Base-by-base conservation (phyloP, 1,139 yeast species). In the Candida pseudoviswanathii region DNA sequence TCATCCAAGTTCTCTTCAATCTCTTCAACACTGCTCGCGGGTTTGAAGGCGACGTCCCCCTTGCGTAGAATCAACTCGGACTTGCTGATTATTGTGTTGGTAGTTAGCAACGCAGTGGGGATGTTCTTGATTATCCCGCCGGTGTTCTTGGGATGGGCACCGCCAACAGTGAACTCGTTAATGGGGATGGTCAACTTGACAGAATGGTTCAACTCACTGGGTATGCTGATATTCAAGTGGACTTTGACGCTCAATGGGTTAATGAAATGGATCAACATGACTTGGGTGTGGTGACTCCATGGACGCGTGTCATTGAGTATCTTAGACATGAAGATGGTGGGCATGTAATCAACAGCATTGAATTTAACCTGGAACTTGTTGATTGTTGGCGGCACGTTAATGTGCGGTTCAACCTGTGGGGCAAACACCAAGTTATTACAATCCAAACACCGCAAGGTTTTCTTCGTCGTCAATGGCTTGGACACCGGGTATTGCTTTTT, bases 261-360 rank as follows among this genome's bases (percentile, higher is more conserved):
- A 26, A 68, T 59, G 8, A 74, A 51, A 49, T 62, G 66, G 26
- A 73, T 43, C 5, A 67, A 56, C 42, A 69, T 63, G 2, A 54
- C 52, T 43, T 56, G 55, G 9, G 59, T 47, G 1, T 60, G 50
- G 8, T n/a, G 10, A 37, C n/a, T 33, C 29, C 32, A 43, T 32
- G 22, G 33, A 22, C 31, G 10, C 1, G 34, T 32, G 21, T 43
- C 41, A 26, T 48, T 51, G 10, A 46, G 29, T 30, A 53, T 30
- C 40, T 33, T 48, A 3, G 56, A 46, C 21, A 48, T 46, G 2
- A 41, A 26, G 7, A 45, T 26, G 21, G 41, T 45, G 3, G 79
- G 79, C 47, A 73, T 44, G 30, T 60, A 64, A 37, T 74, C 78
- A 9, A 65, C 54, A 2, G 78, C 77, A 50, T 67, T 64, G 59